These are phyloP conservation scores for Kokia cookei DNA, from an alignment of 441 rosid genomes.

Conservation along the genomic window DNA sequence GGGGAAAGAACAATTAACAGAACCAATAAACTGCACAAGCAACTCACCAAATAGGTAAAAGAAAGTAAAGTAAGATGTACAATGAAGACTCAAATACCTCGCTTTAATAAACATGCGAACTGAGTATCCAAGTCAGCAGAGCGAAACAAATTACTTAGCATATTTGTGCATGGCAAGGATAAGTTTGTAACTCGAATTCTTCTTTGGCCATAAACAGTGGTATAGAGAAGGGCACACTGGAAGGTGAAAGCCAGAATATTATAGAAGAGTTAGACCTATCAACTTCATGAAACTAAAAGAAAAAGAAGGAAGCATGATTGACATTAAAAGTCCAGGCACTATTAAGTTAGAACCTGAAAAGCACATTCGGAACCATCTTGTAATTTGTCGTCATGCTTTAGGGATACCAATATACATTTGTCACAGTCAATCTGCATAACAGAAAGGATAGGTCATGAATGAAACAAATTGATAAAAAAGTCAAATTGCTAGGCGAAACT, in stretches of 20 bases:
- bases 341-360: conserved; percentile 64
- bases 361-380: conserved; percentile 94
- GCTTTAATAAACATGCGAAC: conserved; percentile 92
- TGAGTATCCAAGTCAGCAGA: conserved; percentile 91
- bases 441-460: conserved; percentile 11
- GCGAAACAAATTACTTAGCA: conserved; percentile 85
- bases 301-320: conserved; percentile 1
- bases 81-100: conserved; percentile 44
- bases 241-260: conserved; percentile 18
- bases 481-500: neutral
- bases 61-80: conserved; percentile 4
- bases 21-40: neutral
- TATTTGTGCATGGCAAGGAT: conserved; percentile 84
- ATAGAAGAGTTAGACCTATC: conserved; percentile 9
- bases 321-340: neutral
- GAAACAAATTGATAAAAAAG: conserved; percentile 5
- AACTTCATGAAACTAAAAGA: conserved; percentile 1
- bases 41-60: neutral
- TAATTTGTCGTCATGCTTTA: conserved; percentile 97
- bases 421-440: conserved; percentile 92
- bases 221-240: conserved; percentile 87
- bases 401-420: conserved; percentile 88
- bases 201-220: conserved; percentile 89
- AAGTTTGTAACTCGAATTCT: conserved; percentile 88
- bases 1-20: neutral